These are phyloP conservation scores for Tuber umbilicatum DNA, from an alignment of 495 filamentous ascomycete species.

Conservation along the genomic window DNA sequence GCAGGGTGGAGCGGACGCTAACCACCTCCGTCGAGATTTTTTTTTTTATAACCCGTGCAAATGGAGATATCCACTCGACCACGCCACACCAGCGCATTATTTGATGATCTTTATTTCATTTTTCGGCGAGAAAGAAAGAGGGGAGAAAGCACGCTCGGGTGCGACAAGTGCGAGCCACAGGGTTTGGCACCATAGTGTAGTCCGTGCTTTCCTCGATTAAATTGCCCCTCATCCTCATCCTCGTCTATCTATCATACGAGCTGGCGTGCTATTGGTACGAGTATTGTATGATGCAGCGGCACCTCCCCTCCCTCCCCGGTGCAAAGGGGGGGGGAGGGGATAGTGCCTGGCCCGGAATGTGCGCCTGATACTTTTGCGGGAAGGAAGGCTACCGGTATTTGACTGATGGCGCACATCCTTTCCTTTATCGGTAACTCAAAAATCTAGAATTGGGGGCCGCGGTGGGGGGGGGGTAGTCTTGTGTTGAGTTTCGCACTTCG, in stretches of 20 bases:
- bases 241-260: neutral
- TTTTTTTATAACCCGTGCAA: neutral
- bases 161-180: neutral
- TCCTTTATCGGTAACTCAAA: neutral
- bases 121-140: too few relatives aligned
- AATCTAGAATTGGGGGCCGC: neutral
- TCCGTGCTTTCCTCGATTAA: neutral
- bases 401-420: neutral
- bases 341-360: neutral
- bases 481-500: neutral
- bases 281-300: neutral
- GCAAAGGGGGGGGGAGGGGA: neutral
- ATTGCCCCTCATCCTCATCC: neutral
- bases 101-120: neutral
- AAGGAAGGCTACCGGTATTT: neutral
- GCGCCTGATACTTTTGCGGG: neutral
- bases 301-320: neutral
- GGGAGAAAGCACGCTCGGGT: conserved; percentile 1
- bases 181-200: neutral
- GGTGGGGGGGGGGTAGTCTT: neutral
- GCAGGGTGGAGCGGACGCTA: neutral
- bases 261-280: neutral
- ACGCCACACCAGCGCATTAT: neutral
- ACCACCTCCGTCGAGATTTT: neutral
- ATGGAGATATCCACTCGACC: neutral